Percentiles rank a stretch among this genome's conserved stretches.
Conservation (phyloP, 805 yeast genomes). For the Candida nonsorbophila region DNA sequence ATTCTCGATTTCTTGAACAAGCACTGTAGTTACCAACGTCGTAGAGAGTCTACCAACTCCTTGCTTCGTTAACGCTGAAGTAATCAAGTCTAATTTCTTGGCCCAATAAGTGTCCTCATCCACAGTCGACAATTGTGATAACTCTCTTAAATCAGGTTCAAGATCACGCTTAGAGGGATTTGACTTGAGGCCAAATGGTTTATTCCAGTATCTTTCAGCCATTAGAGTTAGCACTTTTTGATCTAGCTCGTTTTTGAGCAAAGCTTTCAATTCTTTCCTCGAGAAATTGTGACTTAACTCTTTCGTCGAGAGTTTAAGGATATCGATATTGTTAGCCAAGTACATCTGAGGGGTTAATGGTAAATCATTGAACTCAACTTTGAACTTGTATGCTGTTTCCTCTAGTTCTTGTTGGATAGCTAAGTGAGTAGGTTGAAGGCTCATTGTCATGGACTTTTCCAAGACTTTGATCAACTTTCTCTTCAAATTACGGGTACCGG, state of each 20-base stretch:
- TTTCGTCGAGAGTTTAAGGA: slow-evolving; percentile 78
- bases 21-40: slow-evolving; percentile 70
- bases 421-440: slow-evolving; percentile 80
- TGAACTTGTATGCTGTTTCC: slow-evolving; percentile 86
- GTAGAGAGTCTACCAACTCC: slow-evolving; percentile 94
- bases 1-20: slow-evolving; percentile 70
- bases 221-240: slow-evolving; percentile 82
- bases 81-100: slow-evolving; percentile 75
- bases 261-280: slow-evolving; percentile 71
- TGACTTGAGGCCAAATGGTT: slow-evolving; percentile 32
- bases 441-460: slow-evolving; percentile 86
- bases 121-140: slow-evolving; percentile 45
- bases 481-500: slow-evolving; percentile 72
- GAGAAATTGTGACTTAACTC: slow-evolving; percentile 82
- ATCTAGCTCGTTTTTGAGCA: slow-evolving; percentile 79
- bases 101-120: slow-evolving; percentile 73
- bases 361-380: slow-evolving; percentile 95
- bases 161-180: slow-evolving; percentile 9
- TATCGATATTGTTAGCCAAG: slow-evolving; percentile 85
- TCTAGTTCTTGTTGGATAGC: slow-evolving; percentile 88
- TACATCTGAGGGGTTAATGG: slow-evolving; percentile 92
- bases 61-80: slow-evolving; percentile 79
- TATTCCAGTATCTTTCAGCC: slow-evolving; percentile 91
- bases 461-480: slow-evolving; percentile 79
- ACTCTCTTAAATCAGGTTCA: slow-evolving; percentile 50